Evolutionary conservation across 768 basidiomycete species (phyloP).

Genomic region (Mycena capillaripes): DNA sequence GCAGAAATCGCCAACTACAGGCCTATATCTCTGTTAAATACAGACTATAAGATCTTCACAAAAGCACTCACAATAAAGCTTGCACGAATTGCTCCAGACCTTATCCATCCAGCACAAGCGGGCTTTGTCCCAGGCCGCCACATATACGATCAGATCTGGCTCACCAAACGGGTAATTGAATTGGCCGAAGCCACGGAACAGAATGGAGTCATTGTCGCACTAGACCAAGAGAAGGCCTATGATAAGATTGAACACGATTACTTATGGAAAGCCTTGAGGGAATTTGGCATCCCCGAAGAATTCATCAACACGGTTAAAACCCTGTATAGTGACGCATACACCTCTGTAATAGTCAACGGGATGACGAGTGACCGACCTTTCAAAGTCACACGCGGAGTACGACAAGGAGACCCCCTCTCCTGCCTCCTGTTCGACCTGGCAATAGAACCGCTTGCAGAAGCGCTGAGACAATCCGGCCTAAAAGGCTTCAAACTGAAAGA

Average conservation of each 20-base stretch:
- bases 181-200: background rate
- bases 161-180: background rate
- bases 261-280: slow-evolving; percentile 35
- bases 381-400: slow-evolving; percentile 17
- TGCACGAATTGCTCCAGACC: no score
- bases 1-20: no score
- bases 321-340: slow-evolving; percentile 7
- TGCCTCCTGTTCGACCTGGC: slow-evolving; percentile 15
- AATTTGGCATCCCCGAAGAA: background rate
- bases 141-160: background rate
- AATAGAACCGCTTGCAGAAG: background rate
- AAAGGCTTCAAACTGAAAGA: no score
- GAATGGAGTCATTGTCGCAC: background rate
- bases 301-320: slow-evolving; percentile 5
- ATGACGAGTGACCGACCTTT: slow-evolving; percentile 22
- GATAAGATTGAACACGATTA: slow-evolving; percentile 16
- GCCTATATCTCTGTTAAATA: no score
- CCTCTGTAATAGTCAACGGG: background rate
- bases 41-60: no score
- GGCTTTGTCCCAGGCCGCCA: slow-evolving; percentile 39
- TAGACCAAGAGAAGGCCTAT: slow-evolving; percentile 11
- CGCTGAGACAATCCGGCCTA: no score
- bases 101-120: slow-evolving; percentile 27
- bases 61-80: no score
- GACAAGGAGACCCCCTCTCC: slow-evolving; percentile 38